phyloP scores from a whole-genome alignment of 2,329 filamentous ascomycete species.

The Alternaria burnsii region DNA sequence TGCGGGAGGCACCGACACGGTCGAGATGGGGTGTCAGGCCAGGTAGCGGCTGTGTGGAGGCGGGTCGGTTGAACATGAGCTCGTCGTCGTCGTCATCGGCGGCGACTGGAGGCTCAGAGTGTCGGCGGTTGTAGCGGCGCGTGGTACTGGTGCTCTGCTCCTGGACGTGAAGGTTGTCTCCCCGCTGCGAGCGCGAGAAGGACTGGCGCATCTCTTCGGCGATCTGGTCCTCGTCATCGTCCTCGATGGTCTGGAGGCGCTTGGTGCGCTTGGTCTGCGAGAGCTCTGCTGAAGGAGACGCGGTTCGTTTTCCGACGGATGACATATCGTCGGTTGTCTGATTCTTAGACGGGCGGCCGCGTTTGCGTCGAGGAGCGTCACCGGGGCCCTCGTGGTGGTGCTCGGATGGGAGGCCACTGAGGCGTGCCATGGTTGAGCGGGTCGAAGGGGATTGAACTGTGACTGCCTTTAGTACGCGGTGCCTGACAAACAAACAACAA shows the following conservation, averaged over 20 bases:
- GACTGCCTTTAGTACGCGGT: not conserved
- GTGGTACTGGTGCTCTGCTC: constrained; percentile 22
- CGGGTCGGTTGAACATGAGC: constrained; percentile 24
- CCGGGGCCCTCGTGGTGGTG: constrained; percentile 48
- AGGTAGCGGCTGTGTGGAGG: constrained; percentile 37
- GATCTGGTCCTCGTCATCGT: constrained; percentile 44
- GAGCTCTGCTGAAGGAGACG: constrained; percentile 36
- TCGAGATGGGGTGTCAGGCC: constrained; percentile 47
- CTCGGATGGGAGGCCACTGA: constrained; percentile 46
- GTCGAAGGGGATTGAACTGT: not conserved
- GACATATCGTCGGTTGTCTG: constrained; percentile 29
- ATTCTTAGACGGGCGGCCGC: constrained; percentile 40
- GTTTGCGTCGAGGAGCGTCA: constrained; percentile 44
- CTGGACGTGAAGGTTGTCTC: constrained; percentile 27
- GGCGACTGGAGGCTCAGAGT: constrained; percentile 46
- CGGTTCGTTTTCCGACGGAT: constrained; percentile 38
- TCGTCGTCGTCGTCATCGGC: constrained; percentile 27
- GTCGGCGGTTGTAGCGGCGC: constrained; percentile 39
- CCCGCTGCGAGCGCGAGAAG: constrained; percentile 34
- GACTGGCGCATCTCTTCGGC: constrained; percentile 45
- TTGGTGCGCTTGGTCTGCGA: constrained; percentile 46
- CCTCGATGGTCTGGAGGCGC: constrained; percentile 40
- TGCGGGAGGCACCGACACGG: constrained; percentile 37
- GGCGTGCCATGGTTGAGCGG: constrained; percentile 42
- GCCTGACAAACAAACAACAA: not conserved